Conservation (phyloP, 75 land plant genomes). For the Picea glauca region DNA sequence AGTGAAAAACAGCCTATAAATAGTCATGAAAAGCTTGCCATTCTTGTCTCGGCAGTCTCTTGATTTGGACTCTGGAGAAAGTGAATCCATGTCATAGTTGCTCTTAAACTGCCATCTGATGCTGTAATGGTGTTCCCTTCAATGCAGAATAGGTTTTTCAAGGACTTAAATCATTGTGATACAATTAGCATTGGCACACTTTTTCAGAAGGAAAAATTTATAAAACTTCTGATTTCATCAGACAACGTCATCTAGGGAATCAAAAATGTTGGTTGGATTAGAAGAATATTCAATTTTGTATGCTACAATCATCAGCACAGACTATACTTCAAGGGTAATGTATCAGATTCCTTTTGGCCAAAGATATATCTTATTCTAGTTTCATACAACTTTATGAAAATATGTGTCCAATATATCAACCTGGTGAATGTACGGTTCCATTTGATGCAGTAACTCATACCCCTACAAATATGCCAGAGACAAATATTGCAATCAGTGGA, state of each 20-base stretch:
- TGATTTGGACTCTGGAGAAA: too few species aligned
- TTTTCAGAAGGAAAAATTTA: not conserved
- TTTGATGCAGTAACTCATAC: constrained; percentile 81
- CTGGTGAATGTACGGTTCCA: constrained; percentile 96
- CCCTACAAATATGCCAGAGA: constrained; percentile 48
- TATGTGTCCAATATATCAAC: constrained; percentile 21
- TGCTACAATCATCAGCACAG: not conserved
- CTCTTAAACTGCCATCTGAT: not conserved
- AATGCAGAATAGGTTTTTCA: not conserved
- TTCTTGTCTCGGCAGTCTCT: not conserved
- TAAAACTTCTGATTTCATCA: not conserved
- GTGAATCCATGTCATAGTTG: not conserved
- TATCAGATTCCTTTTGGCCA: not conserved
- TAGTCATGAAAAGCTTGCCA: not conserved
- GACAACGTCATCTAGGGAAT: not conserved
- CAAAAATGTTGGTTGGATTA: not conserved
- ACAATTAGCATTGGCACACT: not conserved
- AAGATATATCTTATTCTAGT: not conserved
- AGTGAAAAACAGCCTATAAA: not conserved
- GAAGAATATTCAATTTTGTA: not conserved
- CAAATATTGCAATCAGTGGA: not conserved
- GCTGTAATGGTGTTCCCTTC: not conserved
- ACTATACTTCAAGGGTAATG: not conserved
- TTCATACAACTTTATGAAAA: not conserved
- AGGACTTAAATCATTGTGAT: not conserved